Conservation (phyloP, 2,329 filamentous ascomycete species). For the Venturia carpophila region DNA sequence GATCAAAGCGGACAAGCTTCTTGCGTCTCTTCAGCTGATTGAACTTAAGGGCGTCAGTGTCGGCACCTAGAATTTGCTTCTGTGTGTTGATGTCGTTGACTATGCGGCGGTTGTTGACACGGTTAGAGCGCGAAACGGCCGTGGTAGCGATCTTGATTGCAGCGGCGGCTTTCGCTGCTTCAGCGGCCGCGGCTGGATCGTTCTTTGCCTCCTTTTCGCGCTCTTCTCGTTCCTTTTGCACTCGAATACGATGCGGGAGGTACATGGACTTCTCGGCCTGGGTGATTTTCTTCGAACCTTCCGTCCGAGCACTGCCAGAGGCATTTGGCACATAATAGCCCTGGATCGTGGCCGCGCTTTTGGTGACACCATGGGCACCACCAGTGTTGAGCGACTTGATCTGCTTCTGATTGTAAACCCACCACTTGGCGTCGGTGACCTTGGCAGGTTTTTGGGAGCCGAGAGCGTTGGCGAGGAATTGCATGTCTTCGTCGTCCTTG, state of each 20-base stretch:
- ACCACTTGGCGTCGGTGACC: conserved; percentile 52
- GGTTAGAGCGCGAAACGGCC: conserved; percentile 84
- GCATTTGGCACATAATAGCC: conserved; percentile 77
- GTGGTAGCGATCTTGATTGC: conserved; percentile 77
- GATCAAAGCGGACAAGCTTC: conserved; percentile 96
- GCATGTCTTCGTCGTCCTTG: conserved; percentile 61
- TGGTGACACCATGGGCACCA: conserved; percentile 47
- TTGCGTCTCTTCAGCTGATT: conserved; percentile 99
- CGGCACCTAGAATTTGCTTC: conserved; percentile 69
- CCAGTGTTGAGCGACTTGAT: conserved; percentile 60
- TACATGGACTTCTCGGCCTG: conserved; percentile 98
- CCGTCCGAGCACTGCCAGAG: conserved; percentile 81
- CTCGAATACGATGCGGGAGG: conserved; percentile 92
- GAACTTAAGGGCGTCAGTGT: conserved; percentile 90
- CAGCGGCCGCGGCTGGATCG: conserved; percentile 56
- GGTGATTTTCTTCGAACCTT: conserved; percentile 89
- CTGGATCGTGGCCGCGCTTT: conserved; percentile 47
- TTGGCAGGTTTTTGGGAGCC: conserved; percentile 39
- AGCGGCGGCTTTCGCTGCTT: conserved; percentile 58
- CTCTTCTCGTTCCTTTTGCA: conserved; percentile 83
- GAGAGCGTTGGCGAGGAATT: conserved; percentile 47
- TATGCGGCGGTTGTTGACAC: conserved; percentile 89
- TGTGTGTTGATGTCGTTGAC: conserved; percentile 93
- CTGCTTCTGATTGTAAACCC: conserved; percentile 65
- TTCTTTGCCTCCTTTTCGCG: conserved; percentile 69